Conservation (phyloP, 768 basidiomycete genomes). For the Boletus rubescentipes region DNA sequence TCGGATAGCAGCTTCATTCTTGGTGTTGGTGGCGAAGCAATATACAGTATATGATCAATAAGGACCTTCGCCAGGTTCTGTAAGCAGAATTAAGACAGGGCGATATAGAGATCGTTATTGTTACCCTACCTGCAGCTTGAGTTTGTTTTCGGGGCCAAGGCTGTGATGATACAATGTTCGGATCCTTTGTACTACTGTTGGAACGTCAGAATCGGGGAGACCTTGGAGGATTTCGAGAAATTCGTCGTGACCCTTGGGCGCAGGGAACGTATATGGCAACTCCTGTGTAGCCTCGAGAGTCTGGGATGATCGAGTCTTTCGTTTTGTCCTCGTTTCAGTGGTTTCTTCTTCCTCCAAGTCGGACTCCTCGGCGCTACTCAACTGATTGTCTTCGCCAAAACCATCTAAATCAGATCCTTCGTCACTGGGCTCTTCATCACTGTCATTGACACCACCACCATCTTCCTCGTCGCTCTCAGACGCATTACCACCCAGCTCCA, state of each 20-base stretch:
- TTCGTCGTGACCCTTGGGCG: slow-evolving; percentile 83
- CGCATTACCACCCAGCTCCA: slow-evolving; percentile 43
- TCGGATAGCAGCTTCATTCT: slow-evolving; percentile 58
- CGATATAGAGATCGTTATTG: neutral
- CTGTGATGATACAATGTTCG: slow-evolving; percentile 90
- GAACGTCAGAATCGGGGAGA: slow-evolving; percentile 69
- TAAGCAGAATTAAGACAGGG: neutral
- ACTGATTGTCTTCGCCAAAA: slow-evolving; percentile 36
- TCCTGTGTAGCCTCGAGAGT: slow-evolving; percentile 44
- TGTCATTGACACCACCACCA: slow-evolving; percentile 35
- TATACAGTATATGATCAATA: slow-evolving; percentile 83
- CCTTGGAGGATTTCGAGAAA: slow-evolving; percentile 80
- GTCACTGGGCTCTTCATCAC: slow-evolving; percentile 26
- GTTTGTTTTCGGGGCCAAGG: slow-evolving; percentile 87
- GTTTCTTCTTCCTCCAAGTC: slow-evolving; percentile 36
- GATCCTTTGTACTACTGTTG: slow-evolving; percentile 85
- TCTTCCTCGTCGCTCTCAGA: slow-evolving; percentile 35
- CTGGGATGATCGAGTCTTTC: slow-evolving; percentile 35
- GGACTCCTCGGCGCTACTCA: slow-evolving; percentile 39
- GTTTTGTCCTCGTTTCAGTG: slow-evolving; percentile 39
- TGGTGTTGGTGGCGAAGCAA: slow-evolving; percentile 63
- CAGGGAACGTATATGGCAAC: slow-evolving; percentile 91
- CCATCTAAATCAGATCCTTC: slow-evolving; percentile 33
- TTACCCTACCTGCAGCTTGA: slow-evolving; percentile 76
- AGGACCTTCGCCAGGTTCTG: slow-evolving; percentile 76